Evolutionary conservation across 1,284 basidiomycete genomes (phyloP).

Genomic region (Inonotus obliquus): DNA sequence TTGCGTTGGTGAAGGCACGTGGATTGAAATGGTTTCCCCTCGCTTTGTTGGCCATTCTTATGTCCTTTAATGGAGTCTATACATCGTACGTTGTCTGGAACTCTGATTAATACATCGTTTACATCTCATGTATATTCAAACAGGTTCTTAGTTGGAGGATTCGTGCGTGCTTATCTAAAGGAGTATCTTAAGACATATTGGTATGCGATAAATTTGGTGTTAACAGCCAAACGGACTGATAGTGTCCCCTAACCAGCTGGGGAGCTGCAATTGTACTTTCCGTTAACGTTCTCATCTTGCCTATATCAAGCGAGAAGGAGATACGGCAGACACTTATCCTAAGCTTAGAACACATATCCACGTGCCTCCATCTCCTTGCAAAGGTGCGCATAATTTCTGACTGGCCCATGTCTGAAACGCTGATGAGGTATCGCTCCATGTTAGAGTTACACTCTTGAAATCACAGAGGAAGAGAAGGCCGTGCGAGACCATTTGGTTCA

Average conservation of each 20-base stretch:
- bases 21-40: slow-evolving; percentile 28
- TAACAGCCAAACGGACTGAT: not conserved
- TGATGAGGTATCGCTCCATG: not conserved
- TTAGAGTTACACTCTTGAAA: slow-evolving; percentile 26
- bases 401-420: not conserved
- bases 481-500: slow-evolving; percentile 28
- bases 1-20: slow-evolving; percentile 25
- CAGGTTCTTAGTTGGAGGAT: slow-evolving; percentile 19
- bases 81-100: not conserved
- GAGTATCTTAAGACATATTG: slow-evolving; percentile 30
- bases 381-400: slow-evolving; percentile 21
- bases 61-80: slow-evolving; percentile 29
- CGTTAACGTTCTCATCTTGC: slow-evolving; percentile 31
- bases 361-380: slow-evolving; percentile 27
- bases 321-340: slow-evolving; percentile 29
- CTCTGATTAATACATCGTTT: not conserved
- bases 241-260: slow-evolving; percentile 20
- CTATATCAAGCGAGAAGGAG: slow-evolving; percentile 30
- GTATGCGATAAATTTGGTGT: slow-evolving; percentile 15
- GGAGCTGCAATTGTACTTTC: slow-evolving; percentile 29
- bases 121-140: not conserved
- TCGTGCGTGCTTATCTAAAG: slow-evolving; percentile 24
- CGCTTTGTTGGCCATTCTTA: slow-evolving; percentile 28
- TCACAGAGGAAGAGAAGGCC: slow-evolving; percentile 30
- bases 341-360: slow-evolving; percentile 30